Evolutionary conservation across 345 rosid species (phyloP).

Genomic region (Sapria himalayana): DNA sequence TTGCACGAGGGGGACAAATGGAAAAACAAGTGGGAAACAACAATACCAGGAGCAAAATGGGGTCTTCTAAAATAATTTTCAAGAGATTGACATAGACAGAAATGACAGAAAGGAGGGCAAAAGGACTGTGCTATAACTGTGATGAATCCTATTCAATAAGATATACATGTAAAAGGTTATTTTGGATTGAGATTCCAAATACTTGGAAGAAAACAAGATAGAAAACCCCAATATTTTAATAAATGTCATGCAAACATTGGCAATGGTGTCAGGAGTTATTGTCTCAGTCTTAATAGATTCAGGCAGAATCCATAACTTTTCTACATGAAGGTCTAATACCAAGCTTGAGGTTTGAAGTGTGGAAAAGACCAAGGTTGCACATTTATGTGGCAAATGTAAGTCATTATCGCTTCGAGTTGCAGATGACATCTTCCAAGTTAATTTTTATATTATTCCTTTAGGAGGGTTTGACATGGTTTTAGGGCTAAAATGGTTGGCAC

Average conservation of each 20-base stretch:
- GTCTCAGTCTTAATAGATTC: neutral
- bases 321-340: neutral
- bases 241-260: neutral
- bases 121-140: constrained; percentile 1
- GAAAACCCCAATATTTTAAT: neutral
- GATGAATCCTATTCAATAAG: neutral
- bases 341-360: neutral
- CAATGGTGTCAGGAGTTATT: too few relatives aligned
- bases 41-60: too few relatives aligned
- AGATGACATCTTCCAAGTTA: neutral
- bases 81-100: too few relatives aligned
- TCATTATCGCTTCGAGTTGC: neutral
- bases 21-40: too few relatives aligned
- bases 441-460: neutral
- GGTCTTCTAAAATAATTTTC: too few relatives aligned
- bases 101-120: neutral
- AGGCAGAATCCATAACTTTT: neutral
- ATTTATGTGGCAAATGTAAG: neutral
- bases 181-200: constrained; percentile 1
- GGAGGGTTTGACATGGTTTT: neutral
- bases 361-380: neutral
- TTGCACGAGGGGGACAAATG: too few relatives aligned
- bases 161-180: neutral
- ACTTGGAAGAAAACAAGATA: neutral
- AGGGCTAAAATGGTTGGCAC: neutral